Conservation (phyloP, 768 basidiomycete species). For the Kwoniella dejecticola region DNA sequence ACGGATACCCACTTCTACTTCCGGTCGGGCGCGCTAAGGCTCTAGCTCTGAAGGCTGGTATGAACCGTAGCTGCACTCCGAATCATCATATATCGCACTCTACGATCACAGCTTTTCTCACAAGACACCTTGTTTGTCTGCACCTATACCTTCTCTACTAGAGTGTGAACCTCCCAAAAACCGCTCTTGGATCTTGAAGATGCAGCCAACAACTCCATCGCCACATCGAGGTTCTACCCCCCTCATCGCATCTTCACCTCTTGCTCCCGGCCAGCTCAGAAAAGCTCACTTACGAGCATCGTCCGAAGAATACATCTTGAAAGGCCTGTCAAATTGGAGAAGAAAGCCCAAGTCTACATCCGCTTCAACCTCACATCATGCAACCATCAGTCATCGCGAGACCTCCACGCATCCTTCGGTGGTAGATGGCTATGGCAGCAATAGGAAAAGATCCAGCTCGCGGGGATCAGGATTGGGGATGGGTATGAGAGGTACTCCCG, state of each 20-base stretch:
- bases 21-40: too few relatives aligned
- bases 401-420: too few relatives aligned
- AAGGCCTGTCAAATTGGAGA: slow-evolving; percentile 19
- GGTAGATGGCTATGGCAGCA: too few relatives aligned
- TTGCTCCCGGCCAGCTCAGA: neutral
- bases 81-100: too few relatives aligned
- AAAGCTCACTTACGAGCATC: neutral
- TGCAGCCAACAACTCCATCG: slow-evolving; percentile 15
- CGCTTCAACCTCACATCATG: too few relatives aligned
- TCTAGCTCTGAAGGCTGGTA: too few relatives aligned
- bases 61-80: too few relatives aligned
- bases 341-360: slow-evolving; percentile 10
- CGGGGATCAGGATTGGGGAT: slow-evolving; percentile 26
- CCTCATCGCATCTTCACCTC: slow-evolving; percentile 13
- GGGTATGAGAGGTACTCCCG: slow-evolving; percentile 42
- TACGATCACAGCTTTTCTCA: too few relatives aligned
- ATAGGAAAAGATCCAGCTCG: neutral
- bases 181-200: neutral
- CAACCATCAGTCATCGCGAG: too few relatives aligned
- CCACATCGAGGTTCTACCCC: slow-evolving; percentile 1
- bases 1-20: too few relatives aligned
- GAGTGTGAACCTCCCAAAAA: neutral
- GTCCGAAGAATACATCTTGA: slow-evolving; percentile 3
- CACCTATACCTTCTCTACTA: too few relatives aligned
- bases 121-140: too few relatives aligned